Evolutionary conservation across 768 basidiomycete species (phyloP).

Genomic region (Kwoniella dejecticola): DNA sequence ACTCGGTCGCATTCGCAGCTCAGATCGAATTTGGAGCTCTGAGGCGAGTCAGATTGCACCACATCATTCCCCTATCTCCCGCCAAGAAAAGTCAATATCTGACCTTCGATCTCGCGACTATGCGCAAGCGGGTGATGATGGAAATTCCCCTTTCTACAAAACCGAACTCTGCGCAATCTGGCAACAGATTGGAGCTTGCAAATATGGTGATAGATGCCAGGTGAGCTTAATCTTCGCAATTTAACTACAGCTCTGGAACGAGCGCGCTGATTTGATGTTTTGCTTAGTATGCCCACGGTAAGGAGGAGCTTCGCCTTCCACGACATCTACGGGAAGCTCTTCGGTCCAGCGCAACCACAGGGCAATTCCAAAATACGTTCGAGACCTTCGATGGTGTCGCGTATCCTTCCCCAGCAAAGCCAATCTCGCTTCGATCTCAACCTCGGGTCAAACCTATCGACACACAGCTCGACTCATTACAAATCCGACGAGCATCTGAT

Average conservation of each 20-base stretch:
- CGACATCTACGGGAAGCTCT: not conserved
- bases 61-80: not conserved
- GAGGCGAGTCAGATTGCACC: not conserved
- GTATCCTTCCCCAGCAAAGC: not conserved
- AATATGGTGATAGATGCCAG: constrained; percentile 39
- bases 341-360: not conserved
- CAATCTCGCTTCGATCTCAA: not conserved
- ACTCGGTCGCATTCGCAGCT: not conserved
- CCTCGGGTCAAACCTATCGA: not conserved
- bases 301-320: constrained; percentile 15
- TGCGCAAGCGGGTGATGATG: not conserved
- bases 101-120: not conserved
- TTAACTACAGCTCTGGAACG: not conserved
- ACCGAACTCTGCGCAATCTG: constrained; percentile 42
- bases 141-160: constrained; percentile 29
- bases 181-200: constrained; percentile 35
- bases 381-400: not conserved
- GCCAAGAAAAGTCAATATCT: not conserved
- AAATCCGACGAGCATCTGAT: not conserved
- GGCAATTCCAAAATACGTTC: not conserved
- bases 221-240: constrained; percentile 24
- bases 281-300: constrained; percentile 25
- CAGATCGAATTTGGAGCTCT: not conserved
- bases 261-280: not conserved
- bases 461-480: not conserved